These are phyloP conservation scores for Shiraia sp. DNA, from an alignment of 2,329 filamentous ascomycete species.

Conservation along the genomic window DNA sequence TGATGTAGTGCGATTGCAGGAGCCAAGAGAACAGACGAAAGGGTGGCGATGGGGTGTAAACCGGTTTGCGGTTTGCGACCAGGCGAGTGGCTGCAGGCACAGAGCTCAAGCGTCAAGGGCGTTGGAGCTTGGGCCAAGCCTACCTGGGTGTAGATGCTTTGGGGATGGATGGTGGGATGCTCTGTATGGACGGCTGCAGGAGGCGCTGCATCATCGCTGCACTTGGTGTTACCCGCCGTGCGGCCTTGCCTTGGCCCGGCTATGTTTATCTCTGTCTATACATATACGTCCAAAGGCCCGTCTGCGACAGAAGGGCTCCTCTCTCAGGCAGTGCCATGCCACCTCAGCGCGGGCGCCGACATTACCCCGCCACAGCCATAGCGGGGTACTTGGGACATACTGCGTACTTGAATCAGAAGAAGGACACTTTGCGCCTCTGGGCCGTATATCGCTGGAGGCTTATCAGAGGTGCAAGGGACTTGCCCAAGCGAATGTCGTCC, in stretches of 20 bases:
- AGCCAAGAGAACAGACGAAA: neutral
- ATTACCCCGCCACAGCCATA: constrained; percentile 18
- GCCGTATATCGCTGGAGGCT: constrained; percentile 1
- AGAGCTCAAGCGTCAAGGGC: constrained; percentile 5
- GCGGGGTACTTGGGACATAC: constrained; percentile 20
- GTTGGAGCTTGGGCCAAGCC: constrained; percentile 32
- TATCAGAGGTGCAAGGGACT: neutral
- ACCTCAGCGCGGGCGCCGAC: too few species aligned
- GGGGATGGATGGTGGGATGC: constrained; percentile 12
- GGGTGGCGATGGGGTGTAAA: constrained; percentile 3
- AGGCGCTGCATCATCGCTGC: constrained; percentile 21
- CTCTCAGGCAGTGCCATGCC: too few species aligned
- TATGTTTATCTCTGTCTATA: too few species aligned
- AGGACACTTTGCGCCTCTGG: neutral
- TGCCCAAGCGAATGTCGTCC: constrained; percentile 13
- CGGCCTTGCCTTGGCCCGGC: too few species aligned
- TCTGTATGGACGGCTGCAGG: too few species aligned
- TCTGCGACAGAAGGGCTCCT: too few species aligned
- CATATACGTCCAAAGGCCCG: too few species aligned
- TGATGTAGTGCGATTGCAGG: constrained; percentile 7
- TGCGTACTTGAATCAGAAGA: constrained; percentile 3
- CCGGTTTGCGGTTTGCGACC: constrained; percentile 9
- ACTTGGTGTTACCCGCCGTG: too few species aligned
- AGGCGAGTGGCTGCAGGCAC: too few species aligned
- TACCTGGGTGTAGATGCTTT: constrained; percentile 30